Evolutionary conservation across 306 rosid genomes (phyloP), one percentile per base, ranked within the genome.

Genomic region (Prosopis cineraria): DNA sequence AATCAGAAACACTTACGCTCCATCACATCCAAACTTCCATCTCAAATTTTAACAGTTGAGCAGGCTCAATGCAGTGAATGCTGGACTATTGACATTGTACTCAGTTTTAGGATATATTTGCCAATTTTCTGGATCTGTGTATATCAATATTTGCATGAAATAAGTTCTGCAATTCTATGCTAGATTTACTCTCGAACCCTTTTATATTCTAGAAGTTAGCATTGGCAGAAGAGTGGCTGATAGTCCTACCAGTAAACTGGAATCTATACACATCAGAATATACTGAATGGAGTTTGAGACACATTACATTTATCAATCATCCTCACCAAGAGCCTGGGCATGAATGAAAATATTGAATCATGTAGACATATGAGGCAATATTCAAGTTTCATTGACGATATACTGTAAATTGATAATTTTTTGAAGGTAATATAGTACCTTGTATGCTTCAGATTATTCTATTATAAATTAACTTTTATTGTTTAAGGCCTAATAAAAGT

Each of bases 191-290:
- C 53, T 45, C 73, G 10, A 52, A 29, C n/a, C 79, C 72, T 31
- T 27, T n/a, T 55, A 20, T 45, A 16, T 47, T 34, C 30, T 40
- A 29, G 62, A 16, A 7, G 63, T 47, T 25, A 7, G 10, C 36
- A 40, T 37, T 48, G 80, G 53, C 48, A 75, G 34, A 60, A 72
- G 40, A 55, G 67, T 58, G 76, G 68, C 25, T 67, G 70, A 22
- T 19, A 40, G 39, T 73, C 58, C 11, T 80, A n/a, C 11, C 29
- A 29, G 75, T 73, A 17, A 36, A 36, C 10, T 53, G 20, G 65
- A 10, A 39, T 67, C 9, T 62, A 24, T 43, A 50, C 11, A 31
- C 33, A 39, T 29, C 1, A 36, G 20, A 59, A 11, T 43, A 70
- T 63, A 16, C 37, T 52, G 9, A 58, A 56, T 55, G 40, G 29